These are phyloP conservation scores for Aspergillus neoniger DNA, from an alignment of 2,329 filamentous ascomycete species.

Conservation along the genomic window DNA sequence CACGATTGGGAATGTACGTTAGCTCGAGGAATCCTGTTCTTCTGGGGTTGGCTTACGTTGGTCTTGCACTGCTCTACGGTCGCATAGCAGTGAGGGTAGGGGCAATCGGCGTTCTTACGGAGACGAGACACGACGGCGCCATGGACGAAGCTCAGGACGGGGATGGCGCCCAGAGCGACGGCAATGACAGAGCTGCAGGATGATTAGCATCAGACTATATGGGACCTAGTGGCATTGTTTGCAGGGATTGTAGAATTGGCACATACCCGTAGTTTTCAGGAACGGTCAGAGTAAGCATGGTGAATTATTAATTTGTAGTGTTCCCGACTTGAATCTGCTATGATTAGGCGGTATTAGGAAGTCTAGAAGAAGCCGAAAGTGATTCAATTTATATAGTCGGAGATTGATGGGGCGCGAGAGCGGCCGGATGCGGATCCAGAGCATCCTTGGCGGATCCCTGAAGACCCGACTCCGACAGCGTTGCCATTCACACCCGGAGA, in stretches of 20 bases:
- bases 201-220: not conserved
- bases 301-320: conserved; percentile 14
- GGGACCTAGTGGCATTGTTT: not conserved
- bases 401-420: not conserved
- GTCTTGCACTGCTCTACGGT: conserved; percentile 55
- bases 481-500: not conserved
- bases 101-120: conserved; percentile 56
- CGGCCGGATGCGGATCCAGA: not conserved
- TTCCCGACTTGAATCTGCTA: not conserved
- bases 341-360: not conserved
- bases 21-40: conserved; percentile 30
- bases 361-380: not conserved
- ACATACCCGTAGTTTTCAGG: conserved; percentile 53
- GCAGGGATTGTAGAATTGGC: not conserved
- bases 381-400: not conserved
- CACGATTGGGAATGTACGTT: not conserved
- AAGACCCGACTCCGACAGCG: not conserved
- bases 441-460: not conserved
- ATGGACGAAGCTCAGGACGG: conserved; percentile 56
- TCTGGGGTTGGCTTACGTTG: conserved; percentile 36
- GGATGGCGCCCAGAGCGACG: conserved; percentile 56
- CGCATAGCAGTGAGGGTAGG: conserved; percentile 62
- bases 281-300: conserved; percentile 46
- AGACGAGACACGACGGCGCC: conserved; percentile 47
- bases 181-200: conserved; percentile 56